These are phyloP conservation scores for Candida golubevii DNA, from an alignment of 805 yeast genomes.

Conservation along the genomic window DNA sequence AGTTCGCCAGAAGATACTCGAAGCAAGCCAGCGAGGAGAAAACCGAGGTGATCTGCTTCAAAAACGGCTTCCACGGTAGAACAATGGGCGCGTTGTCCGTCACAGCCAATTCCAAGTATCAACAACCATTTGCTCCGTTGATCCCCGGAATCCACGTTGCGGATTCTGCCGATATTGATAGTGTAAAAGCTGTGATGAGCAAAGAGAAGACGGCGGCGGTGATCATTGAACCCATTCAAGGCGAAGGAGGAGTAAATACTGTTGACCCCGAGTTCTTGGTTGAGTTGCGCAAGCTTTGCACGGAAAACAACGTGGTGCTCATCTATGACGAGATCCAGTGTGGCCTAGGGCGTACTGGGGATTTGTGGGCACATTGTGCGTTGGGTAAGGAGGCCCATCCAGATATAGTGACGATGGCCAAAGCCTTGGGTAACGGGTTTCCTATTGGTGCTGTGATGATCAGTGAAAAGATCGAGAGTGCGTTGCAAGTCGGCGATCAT, in stretches of 20 bases:
- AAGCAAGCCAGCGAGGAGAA: conserved; percentile 50
- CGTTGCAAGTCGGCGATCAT: conserved; percentile 85
- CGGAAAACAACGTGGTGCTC: conserved; percentile 63
- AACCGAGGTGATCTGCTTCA: conserved; percentile 79
- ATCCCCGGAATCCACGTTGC: conserved; percentile 85
- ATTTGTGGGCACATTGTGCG: conserved; percentile 85
- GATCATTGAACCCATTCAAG: conserved; percentile 95
- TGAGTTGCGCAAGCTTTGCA: conserved; percentile 63
- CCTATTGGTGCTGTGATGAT: conserved; percentile 95
- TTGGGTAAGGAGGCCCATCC: conserved; percentile 83
- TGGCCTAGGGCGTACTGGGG: conserved; percentile 91
- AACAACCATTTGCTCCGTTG: conserved; percentile 84
- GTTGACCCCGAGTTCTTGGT: conserved; percentile 60
- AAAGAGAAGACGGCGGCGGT: conserved; percentile 77
- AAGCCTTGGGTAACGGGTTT: conserved; percentile 94
- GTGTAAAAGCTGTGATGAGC: conserved; percentile 52
- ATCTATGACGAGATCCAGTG: conserved; percentile 96
- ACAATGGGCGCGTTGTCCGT: conserved; percentile 90
- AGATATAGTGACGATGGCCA: conserved; percentile 90
- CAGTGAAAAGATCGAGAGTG: conserved; percentile 69
- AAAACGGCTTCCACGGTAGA: conserved; percentile 91
- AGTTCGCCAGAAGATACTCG: conserved; percentile 76
- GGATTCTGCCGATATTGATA: conserved; percentile 52
- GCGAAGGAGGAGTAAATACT: conserved; percentile 91
- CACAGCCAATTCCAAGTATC: conserved; percentile 90